Base-by-base conservation (phyloP, 2,329 filamentous ascomycete genomes). In the Colletotrichum sp. region DNA sequence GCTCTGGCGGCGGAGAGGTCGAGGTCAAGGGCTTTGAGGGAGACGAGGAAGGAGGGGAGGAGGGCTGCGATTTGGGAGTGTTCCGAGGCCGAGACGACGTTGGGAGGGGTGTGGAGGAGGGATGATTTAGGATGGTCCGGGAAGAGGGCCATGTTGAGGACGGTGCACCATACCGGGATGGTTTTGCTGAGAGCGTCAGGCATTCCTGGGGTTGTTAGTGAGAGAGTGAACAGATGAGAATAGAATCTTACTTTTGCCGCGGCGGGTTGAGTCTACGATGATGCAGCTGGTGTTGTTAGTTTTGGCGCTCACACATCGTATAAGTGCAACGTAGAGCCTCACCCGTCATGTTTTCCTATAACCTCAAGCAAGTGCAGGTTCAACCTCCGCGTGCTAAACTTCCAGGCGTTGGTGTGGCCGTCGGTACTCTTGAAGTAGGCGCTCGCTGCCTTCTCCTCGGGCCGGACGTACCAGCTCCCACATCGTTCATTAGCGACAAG, bases 371-470 rank as follows among this genome's bases (percentile, higher is more conserved):
- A 82, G 78, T 98, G 94, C 80, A 98, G 82, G 82, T 99, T 99
- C 81, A 98, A 85, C 78, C 97, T 89, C 77, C 97, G 88, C 27
- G 93, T 90, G 84, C 95, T 98, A 82, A 98, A 98, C 77, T 93
- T 91, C 97, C 97, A 99, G 81, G 98, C 93, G 11, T 95, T 93
- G 68, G 93, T 92, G 83, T 99, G 97, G 1, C 97, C 97, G 85
- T 99, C 97, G 3, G 97, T 99, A 85, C 95, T 98, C 88, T 99
- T 99, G 86, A 98, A 99, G 85, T 98, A 99, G 36, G 94, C 95
- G 78, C 94, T 96, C 36, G 91, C 94, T 2, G 82, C 85, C 84
- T 96, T 97, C 30, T 81, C 81, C 9, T 84, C 84, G 0, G 93
- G 93, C 39, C 88, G 85, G 30, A 98, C 94, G 83, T 98, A 98